phyloP scores from a whole-genome alignment of 2,329 filamentous ascomycete species.

The Alternaria ethzedia region DNA sequence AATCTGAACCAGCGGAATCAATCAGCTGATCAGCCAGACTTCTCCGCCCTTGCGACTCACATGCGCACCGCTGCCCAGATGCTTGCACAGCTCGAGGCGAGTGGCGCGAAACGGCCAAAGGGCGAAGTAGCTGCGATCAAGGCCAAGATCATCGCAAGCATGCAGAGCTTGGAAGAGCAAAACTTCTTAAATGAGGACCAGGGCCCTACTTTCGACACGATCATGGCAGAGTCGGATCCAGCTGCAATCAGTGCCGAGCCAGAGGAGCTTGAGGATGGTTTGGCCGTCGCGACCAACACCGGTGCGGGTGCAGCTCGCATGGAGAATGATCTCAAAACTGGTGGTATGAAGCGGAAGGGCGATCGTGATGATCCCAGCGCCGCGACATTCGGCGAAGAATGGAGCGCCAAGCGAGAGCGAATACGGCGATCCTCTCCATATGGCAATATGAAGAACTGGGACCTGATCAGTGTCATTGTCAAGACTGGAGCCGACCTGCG shows the following conservation, averaged over 20 bases:
- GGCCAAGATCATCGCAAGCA: slow-evolving; percentile 86
- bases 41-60: slow-evolving; percentile 82
- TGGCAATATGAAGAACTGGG: slow-evolving; percentile 90
- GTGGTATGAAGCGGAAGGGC: slow-evolving; percentile 78
- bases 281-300: slow-evolving; percentile 63
- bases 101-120: slow-evolving; percentile 78
- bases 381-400: slow-evolving; percentile 85
- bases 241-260: slow-evolving; percentile 56
- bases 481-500: slow-evolving; percentile 84
- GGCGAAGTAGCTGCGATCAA: slow-evolving; percentile 83
- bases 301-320: slow-evolving; percentile 80
- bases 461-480: slow-evolving; percentile 84
- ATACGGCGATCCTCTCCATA: slow-evolving; percentile 84
- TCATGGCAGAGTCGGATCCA: slow-evolving; percentile 75
- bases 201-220: slow-evolving; percentile 79
- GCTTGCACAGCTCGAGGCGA: slow-evolving; percentile 82
- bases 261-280: slow-evolving; percentile 64
- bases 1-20: slow-evolving; percentile 57
- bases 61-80: slow-evolving; percentile 89
- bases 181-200: slow-evolving; percentile 78
- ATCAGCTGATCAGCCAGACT: slow-evolving; percentile 74
- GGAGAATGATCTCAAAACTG: slow-evolving; percentile 89
- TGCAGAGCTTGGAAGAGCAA: slow-evolving; percentile 86
- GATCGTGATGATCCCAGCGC: slow-evolving; percentile 86
- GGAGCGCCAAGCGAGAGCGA: slow-evolving; percentile 82